A percentile compares a stretch with the other conserved stretches of the same genome.
Evolutionary conservation across 2,329 filamentous ascomycete species (phyloP).

Genomic region (Emmonsia crescens): DNA sequence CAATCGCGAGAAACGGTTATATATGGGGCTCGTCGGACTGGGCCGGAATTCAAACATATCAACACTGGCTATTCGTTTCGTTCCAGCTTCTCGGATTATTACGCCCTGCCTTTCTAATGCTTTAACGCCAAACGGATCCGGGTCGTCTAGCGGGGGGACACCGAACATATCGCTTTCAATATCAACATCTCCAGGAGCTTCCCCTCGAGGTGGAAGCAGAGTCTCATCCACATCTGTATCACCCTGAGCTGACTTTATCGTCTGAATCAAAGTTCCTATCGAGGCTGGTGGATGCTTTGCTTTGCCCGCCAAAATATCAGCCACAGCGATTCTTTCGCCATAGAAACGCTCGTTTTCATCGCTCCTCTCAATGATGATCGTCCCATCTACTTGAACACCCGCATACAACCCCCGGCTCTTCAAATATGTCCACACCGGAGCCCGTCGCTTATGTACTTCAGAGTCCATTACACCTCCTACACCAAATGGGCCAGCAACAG

Average conservation of each 20-base stretch:
- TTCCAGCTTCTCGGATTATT: conserved; percentile 83
- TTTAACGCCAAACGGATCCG: conserved; percentile 83
- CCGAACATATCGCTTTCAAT: conserved; percentile 54
- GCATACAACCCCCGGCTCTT: conserved; percentile 85
- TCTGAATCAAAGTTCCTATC: conserved; percentile 58
- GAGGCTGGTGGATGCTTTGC: conserved; percentile 46
- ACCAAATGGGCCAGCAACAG: conserved; percentile 65
- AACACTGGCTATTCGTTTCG: conserved; percentile 59
- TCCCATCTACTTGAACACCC: conserved; percentile 77
- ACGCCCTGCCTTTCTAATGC: conserved; percentile 84
- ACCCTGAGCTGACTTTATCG: conserved; percentile 79
- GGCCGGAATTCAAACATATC: conserved; percentile 76
- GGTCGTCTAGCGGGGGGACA: conserved; percentile 66
- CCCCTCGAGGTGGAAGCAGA: conserved; percentile 54
- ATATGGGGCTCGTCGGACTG: conserved; percentile 59
- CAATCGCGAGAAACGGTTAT: conserved; percentile 44
- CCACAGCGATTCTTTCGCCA: conserved; percentile 51
- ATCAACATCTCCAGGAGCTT: conserved; percentile 66
- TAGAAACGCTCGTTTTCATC: conserved; percentile 86
- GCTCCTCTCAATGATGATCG: conserved; percentile 71
- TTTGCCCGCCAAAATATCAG: conserved; percentile 54
- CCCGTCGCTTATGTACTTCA: conserved; percentile 55
- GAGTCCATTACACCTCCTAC: conserved; percentile 63
- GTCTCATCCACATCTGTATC: conserved; percentile 61
- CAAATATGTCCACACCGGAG: conserved; percentile 74